Percentiles rank a stretch among this genome's conserved stretches.
Conservation (phyloP, 192 early-diverging fungal genomes). For the Coemansia sp. region DNA sequence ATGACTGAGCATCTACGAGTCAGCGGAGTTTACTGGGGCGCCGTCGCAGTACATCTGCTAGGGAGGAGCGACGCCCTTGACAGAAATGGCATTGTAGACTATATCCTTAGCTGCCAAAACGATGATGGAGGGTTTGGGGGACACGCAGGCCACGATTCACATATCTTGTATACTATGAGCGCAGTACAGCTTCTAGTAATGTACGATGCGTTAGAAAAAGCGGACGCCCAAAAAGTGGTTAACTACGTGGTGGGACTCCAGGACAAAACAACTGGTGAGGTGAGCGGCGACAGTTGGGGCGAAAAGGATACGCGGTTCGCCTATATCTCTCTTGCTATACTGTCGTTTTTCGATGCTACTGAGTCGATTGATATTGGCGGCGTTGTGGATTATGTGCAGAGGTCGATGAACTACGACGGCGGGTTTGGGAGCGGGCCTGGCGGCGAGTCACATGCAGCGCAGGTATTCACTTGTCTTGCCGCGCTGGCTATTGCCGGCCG, state of each 20-base stretch:
- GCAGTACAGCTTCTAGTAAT: conserved; percentile 89
- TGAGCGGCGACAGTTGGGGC: conserved; percentile 90
- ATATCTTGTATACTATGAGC: conserved; percentile 89
- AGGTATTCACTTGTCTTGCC: conserved; percentile 93
- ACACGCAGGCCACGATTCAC: conserved; percentile 83
- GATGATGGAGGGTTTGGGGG: conserved; percentile 92
- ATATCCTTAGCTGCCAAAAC: conserved; percentile 78
- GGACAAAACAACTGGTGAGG: conserved; percentile 71
- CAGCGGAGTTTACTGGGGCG: conserved; percentile 94
- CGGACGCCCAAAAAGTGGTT: conserved; percentile 69
- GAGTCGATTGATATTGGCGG: conserved; percentile 69
- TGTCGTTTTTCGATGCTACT: conserved; percentile 76
- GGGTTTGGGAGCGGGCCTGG: conserved; percentile 91
- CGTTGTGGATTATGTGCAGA: conserved; percentile 71
- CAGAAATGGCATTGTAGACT: conserved; percentile 74
- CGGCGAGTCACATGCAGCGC: conserved; percentile 90
- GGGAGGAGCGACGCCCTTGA: conserved; percentile 67
- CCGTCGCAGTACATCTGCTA: conserved; percentile 81
- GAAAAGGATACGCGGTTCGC: conserved; percentile 95
- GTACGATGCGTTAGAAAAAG: conserved; percentile 76
- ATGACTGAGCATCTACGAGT: conserved; percentile 88
- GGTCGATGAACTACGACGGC: conserved; percentile 95
- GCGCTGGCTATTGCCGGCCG: conserved; percentile 81
- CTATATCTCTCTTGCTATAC: conserved; percentile 79
- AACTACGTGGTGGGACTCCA: conserved; percentile 71